Percentiles rank a stretch among this genome's conserved stretches.
These are phyloP conservation scores for Eimeria acervulina DNA, from an alignment of 169 alveolate genomes.

Conservation along the genomic window DNA sequence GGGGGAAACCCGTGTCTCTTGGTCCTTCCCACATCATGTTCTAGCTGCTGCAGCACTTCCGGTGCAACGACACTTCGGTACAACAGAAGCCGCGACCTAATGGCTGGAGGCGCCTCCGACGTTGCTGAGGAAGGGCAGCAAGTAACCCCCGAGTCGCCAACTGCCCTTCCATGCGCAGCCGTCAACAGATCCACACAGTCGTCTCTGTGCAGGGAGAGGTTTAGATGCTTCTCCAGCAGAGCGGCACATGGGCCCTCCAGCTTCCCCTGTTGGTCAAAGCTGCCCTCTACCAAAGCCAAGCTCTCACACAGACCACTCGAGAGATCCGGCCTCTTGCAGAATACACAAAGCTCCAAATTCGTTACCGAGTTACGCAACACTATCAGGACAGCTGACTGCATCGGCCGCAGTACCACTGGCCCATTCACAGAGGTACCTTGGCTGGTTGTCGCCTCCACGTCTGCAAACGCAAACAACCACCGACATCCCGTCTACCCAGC, in stretches of 20 bases:
- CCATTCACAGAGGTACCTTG: slow-evolving; percentile 34
- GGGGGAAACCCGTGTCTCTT: slow-evolving; percentile 55
- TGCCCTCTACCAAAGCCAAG: slow-evolving; percentile 68
- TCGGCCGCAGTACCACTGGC: slow-evolving; percentile 78
- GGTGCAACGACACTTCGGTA: slow-evolving; percentile 50
- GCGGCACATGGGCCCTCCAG: slow-evolving; percentile 79
- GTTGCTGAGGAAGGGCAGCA: slow-evolving; percentile 56
- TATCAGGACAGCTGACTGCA: slow-evolving; percentile 73
- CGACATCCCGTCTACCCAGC: not conserved
- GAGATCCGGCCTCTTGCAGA: slow-evolving; percentile 67
- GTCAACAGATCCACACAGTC: slow-evolving; percentile 64
- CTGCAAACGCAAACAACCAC: slow-evolving; percentile 27
- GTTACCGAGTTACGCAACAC: slow-evolving; percentile 79
- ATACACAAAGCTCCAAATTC: slow-evolving; percentile 57
- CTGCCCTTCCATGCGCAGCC: slow-evolving; percentile 59
- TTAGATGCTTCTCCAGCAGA: slow-evolving; percentile 62
- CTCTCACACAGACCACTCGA: slow-evolving; percentile 39
- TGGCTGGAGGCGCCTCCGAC: slow-evolving; percentile 30
- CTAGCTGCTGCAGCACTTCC: slow-evolving; percentile 54
- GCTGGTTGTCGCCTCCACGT: slow-evolving; percentile 67
- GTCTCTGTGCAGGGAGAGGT: slow-evolving; percentile 35
- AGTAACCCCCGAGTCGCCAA: slow-evolving; percentile 28
- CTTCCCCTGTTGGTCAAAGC: slow-evolving; percentile 70
- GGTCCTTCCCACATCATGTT: slow-evolving; percentile 46
- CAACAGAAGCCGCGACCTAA: slow-evolving; percentile 41